Evolutionary conservation across 441 rosid genomes (phyloP).

Genomic region (Corymbia citriodora): DNA sequence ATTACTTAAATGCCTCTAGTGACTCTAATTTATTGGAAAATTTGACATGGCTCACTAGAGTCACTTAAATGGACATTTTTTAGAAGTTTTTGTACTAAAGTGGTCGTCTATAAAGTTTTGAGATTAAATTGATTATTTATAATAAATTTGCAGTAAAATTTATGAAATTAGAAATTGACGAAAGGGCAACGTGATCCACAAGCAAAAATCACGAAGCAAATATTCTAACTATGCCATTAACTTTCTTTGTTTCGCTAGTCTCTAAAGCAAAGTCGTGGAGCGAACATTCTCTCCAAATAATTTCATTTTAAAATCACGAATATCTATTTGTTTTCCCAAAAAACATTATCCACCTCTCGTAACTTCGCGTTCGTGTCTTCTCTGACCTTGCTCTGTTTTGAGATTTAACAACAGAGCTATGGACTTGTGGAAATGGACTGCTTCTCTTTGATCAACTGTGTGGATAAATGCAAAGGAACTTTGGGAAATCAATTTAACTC

Average conservation of each 20-base stretch:
- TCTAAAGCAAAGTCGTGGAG: neutral
- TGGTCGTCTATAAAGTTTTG: neutral
- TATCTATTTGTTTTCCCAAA: neutral
- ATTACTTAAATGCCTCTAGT: accelerated
- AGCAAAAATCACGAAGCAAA: neutral
- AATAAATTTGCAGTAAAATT: neutral
- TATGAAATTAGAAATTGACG: neutral
- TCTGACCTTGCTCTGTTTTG: neutral
- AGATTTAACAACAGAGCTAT: neutral
- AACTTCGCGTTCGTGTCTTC: neutral
- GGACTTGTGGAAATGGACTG: neutral
- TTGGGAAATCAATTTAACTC: neutral
- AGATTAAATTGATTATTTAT: neutral
- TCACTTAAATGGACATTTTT: neutral
- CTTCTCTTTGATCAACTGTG: neutral
- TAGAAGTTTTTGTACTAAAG: neutral
- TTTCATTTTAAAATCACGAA: neutral
- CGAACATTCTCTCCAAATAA: neutral
- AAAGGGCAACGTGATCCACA: neutral
- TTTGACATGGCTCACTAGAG: neutral
- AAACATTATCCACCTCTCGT: neutral
- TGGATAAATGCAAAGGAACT: neutral
- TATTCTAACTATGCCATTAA: neutral
- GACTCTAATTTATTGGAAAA: neutral
- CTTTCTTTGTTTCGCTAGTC: neutral